Base-by-base conservation (phyloP, 2,329 filamentous ascomycete genomes). In the Neospermospora avenae region DNA sequence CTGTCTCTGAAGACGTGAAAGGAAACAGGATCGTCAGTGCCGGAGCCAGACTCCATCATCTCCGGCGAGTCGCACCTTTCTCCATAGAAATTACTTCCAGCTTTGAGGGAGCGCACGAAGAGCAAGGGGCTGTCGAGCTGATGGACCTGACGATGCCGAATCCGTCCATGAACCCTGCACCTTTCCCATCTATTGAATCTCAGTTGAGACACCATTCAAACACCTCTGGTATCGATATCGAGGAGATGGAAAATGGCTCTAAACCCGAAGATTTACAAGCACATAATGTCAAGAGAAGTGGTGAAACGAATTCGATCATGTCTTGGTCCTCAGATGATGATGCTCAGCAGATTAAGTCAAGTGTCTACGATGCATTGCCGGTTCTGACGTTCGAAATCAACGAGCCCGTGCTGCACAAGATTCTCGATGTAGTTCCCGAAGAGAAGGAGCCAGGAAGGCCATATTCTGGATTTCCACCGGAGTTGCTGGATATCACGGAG, bases 401-500 rank as follows among this genome's bases (percentile, higher is more conserved):
- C 6, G 41, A 42, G 24, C 28, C 16, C 28, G n/a, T 37, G 25
- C 28, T 24, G 16, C 24, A 14, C 11, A 25, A 55, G 18, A 48
- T 31, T 34, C 42, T 58, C 20, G 31, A 28, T 4, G 31, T 42
- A 8, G 37, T 45, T 31, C 31, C 31, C 4, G 35, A 44, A 37
- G 44, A 31, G 34, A 59, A 57, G 16, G 55, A 55, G 22, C 7
- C 25, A 8, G 4, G 37, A 16, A 55, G 52, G 42, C 51, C 59
- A 22, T 67, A 66, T 39, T 48, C 57, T 51, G 67, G 65, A 3
- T 66, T 68, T 31, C 67, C 67, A n/a, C 28, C 51, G 11, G 65
- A 65, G 45, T 39, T 66, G 18, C 45, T 66, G 18, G 65, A 67
- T 2, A 55, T 16, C 10, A 44, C 28, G 10, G 45, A 57, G 3